These are phyloP conservation scores for Fraxinus greggii DNA, from an alignment of 305 asterid species.

Conservation along the genomic window DNA sequence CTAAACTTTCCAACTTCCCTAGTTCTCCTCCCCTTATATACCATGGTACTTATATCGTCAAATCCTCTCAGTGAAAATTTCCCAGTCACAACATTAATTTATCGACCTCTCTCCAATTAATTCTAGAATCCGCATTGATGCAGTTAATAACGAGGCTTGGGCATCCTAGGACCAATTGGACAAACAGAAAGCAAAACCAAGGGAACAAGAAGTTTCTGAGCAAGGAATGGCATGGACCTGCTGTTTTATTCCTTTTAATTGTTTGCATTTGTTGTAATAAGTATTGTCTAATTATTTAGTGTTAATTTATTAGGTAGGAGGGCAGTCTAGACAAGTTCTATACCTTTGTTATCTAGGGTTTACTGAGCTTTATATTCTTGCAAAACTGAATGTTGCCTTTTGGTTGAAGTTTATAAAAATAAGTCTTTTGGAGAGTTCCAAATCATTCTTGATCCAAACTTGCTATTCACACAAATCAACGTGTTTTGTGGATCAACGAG, in stretches of 20 bases:
- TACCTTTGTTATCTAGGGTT: background rate
- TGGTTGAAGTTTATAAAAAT: background rate
- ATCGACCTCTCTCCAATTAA: background rate
- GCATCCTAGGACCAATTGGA: background rate
- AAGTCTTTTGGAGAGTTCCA: background rate
- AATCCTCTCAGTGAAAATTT: background rate
- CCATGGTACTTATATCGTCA: background rate
- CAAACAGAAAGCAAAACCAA: background rate
- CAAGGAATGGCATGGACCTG: background rate
- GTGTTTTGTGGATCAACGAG: background rate
- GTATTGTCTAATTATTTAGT: background rate
- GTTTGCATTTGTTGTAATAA: background rate
- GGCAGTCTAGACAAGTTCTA: background rate
- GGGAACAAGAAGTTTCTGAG: background rate
- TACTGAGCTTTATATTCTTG: background rate
- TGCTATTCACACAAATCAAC: background rate
- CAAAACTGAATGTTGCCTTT: background rate
- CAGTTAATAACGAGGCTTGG: background rate
- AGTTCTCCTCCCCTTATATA: background rate
- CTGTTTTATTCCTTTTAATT: background rate
- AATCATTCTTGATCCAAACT: background rate
- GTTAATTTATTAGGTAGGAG: background rate
- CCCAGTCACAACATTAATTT: background rate
- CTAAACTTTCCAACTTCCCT: background rate
- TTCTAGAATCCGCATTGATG: background rate